phyloP scores from a whole-genome alignment of 805 yeast species.

The Candida pseudofarinosa region DNA sequence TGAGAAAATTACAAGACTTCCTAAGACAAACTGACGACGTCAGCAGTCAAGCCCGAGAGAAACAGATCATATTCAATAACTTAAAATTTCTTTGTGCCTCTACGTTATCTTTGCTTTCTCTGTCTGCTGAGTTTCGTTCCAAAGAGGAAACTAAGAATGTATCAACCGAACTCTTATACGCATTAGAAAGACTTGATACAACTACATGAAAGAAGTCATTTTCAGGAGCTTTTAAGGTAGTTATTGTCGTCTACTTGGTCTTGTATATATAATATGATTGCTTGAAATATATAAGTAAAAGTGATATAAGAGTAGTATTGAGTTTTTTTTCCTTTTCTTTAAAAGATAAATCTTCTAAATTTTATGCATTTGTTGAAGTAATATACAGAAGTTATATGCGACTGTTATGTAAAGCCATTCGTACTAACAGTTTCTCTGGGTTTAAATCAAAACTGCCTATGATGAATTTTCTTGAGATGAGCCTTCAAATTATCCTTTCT shows the following conservation, averaged over 20 bases:
- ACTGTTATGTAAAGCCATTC: background rate
- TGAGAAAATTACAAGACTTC: slow-evolving; percentile 6
- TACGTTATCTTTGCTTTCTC: slow-evolving; percentile 6
- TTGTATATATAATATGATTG: too few relatives aligned
- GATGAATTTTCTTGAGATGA: slow-evolving; percentile 60
- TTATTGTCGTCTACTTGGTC: too few relatives aligned
- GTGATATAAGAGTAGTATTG: background rate
- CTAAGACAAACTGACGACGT: slow-evolving; percentile 1
- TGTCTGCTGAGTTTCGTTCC: background rate
- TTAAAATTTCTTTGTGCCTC: slow-evolving; percentile 28
- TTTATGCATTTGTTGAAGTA: background rate
- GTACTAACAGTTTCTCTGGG: background rate
- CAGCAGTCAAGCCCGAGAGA: background rate
- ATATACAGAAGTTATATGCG: slow-evolving; percentile 1
- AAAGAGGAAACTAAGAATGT: background rate
- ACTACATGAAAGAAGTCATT: too few relatives aligned
- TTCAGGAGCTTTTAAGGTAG: too few relatives aligned
- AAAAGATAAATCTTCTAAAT: background rate
- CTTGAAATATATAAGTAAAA: too few relatives aligned
- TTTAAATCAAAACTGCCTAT: slow-evolving; percentile 10
- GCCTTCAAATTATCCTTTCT: slow-evolving; percentile 59
- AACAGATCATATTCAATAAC: slow-evolving; percentile 24
- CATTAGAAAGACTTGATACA: background rate
- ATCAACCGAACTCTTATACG: background rate
- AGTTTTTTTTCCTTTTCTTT: background rate